Conservation (phyloP, 768 basidiomycete species). For the Amylocystis lapponica region DNA sequence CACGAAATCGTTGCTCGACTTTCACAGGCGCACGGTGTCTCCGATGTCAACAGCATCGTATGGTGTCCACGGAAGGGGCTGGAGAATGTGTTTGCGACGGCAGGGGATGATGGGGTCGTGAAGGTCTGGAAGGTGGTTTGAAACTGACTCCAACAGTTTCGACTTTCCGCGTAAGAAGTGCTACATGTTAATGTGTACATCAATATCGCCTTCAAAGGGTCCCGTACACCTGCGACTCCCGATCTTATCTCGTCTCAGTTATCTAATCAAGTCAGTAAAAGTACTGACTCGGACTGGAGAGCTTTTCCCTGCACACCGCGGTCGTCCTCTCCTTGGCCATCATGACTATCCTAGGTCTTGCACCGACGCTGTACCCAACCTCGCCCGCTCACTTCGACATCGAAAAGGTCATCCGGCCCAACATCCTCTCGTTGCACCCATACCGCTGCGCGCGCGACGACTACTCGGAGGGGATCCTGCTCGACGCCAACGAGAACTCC, state of each 20-base stretch:
- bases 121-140: constrained; percentile 76
- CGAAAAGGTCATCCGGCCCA: constrained; percentile 81
- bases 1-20: constrained; percentile 49
- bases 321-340: not conserved
- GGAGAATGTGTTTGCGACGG: constrained; percentile 67
- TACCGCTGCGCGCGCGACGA: constrained; percentile 97
- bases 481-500: constrained; percentile 98
- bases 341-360: constrained; percentile 65
- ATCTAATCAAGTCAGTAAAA: not conserved
- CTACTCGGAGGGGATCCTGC: constrained; percentile 83
- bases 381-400: constrained; percentile 82
- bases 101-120: constrained; percentile 80
- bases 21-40: constrained; percentile 68
- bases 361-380: constrained; percentile 33
- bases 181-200: too few species aligned
- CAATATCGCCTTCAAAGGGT: too few species aligned
- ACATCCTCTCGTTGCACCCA: constrained; percentile 86
- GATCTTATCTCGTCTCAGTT: not conserved
- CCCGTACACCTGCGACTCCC: too few species aligned
- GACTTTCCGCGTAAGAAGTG: too few species aligned
- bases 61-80: constrained; percentile 75
- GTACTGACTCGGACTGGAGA: not conserved
- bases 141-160: too few species aligned
- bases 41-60: constrained; percentile 78
- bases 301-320: not conserved